Evolutionary conservation across 768 basidiomycete genomes (phyloP).

Genomic region (Pleurotus citrinopileatus): DNA sequence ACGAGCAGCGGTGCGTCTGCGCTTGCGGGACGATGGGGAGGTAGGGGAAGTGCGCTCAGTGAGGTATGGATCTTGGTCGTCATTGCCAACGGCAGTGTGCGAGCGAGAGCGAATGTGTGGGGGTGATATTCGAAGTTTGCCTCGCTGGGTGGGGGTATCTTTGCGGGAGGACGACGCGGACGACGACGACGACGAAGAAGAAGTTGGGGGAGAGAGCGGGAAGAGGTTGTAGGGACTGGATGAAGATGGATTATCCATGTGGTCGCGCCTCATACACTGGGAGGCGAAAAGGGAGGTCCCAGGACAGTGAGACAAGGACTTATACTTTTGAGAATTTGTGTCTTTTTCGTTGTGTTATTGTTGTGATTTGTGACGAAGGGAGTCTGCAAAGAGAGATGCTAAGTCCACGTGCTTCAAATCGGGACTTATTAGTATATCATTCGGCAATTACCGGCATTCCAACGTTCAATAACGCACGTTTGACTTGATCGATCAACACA

Average conservation of each 20-base stretch:
- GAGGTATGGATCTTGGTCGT: slow-evolving; percentile 40
- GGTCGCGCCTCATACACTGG: slow-evolving; percentile 2
- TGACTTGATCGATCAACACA: slow-evolving; percentile 9
- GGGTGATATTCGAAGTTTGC: too few species aligned
- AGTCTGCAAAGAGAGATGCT: slow-evolving; percentile 8
- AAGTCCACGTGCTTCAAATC: slow-evolving; percentile 3
- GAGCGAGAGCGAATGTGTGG: slow-evolving; percentile 23
- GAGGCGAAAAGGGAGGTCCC: slow-evolving; percentile 6
- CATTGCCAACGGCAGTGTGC: slow-evolving; percentile 28
- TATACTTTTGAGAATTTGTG: slow-evolving; percentile 1
- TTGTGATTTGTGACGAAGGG: neutral
- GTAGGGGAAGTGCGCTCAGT: slow-evolving; percentile 36
- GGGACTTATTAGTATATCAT: too few species aligned
- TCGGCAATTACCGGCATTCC: slow-evolving; percentile 10
- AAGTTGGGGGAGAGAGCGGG: slow-evolving; percentile 46
- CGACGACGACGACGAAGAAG: slow-evolving; percentile 27
- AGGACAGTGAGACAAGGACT: slow-evolving; percentile 9
- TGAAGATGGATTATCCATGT: slow-evolving; percentile 4
- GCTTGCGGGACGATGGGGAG: slow-evolving; percentile 27
- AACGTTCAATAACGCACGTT: slow-evolving; percentile 11
- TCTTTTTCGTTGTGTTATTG: slow-evolving; percentile 2
- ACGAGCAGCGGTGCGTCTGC: slow-evolving; percentile 22
- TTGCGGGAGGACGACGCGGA: slow-evolving; percentile 22
- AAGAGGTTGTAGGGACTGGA: slow-evolving; percentile 25
- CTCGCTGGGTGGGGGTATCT: too few species aligned